These are phyloP conservation scores for Colletotrichum paranaense DNA, from an alignment of 2,329 filamentous ascomycete genomes.

Conservation along the genomic window DNA sequence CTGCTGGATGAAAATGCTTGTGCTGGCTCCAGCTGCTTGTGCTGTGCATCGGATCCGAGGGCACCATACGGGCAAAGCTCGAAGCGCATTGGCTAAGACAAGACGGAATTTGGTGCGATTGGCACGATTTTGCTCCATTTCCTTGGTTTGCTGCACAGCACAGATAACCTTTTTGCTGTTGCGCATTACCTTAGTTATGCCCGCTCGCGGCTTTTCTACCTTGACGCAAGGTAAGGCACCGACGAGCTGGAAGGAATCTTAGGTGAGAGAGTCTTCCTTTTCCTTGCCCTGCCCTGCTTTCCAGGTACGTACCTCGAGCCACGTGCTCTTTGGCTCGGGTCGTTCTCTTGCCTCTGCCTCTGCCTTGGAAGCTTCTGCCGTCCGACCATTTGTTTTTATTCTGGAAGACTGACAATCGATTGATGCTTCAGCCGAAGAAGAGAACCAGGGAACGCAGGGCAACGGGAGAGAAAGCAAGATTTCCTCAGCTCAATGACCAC, in stretches of 20 bases:
- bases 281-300: not conserved
- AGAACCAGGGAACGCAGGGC: conserved; percentile 7
- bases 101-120: conserved; percentile 18
- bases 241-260: not conserved
- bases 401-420: too few species aligned
- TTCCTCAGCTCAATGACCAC: not conserved
- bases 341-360: conserved; percentile 7
- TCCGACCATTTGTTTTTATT: conserved; percentile 6
- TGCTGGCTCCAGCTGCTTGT: conserved; percentile 13
- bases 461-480: not conserved
- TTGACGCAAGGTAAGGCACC: not conserved
- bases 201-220: not conserved
- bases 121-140: conserved; percentile 10
- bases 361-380: not conserved
- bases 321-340: conserved; percentile 33
- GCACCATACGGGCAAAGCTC: not conserved
- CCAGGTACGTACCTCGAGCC: conserved; percentile 11
- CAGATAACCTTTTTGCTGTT: conserved; percentile 9
- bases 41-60: conserved; percentile 13
- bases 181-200: not conserved
- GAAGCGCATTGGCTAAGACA: conserved; percentile 26
- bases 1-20: conserved; percentile 1
- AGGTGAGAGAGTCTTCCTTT: not conserved
- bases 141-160: conserved; percentile 18
- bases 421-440: not conserved